Evolutionary conservation across 257 asterid genomes (phyloP), one percentile per base, ranked within the genome.

Genomic region (Nicotiana knightiana): DNA sequence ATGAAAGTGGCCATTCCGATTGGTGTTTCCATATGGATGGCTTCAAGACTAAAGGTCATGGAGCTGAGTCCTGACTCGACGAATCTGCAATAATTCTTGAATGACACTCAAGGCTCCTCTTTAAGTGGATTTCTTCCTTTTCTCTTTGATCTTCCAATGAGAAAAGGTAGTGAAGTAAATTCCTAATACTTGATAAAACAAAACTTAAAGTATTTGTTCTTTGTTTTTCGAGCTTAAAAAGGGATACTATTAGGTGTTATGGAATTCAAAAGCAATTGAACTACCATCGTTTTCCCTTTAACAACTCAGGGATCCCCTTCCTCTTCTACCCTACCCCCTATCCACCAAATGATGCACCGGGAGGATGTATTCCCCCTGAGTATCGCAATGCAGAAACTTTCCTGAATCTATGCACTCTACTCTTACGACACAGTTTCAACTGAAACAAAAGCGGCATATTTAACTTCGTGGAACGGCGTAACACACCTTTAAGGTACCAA

Each of bases 281-380:
- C 24, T 21, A 21, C 24, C 24, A 21, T 21, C 24, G 24, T 21
- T 21, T 21, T 21, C 24, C 24, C 24, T 21, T 21, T 21, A 21
- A 21, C 24, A 21, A 21, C 24, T 21, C 24, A 21, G 24, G 24
- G 24, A 21, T 21, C 24, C 77, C 55, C 77, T n/a, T 18, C 54
- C 51, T 68, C 57, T 21, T 68, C 37, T n/a, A n/a, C 11, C 43
- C 33, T 68, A 18, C 77, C 58, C 21, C 57, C 57, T 37, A 68
- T 68, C 55, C 77, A 68, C 77, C 30, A 68, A 37, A 68, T 68
- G 11, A 68, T 68, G 58, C 55, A 68, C 77, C 43, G n/a, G 46
- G 57, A 68, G 18, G 58, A 37, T n/a, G 33, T n/a, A 30, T 15
- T 30, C 4, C 55, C 77, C 57, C 30, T 9, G 48, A 68, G 17